phyloP scores from a whole-genome alignment of 2,329 filamentous ascomycete species.

The Stylonectria norvegica region DNA sequence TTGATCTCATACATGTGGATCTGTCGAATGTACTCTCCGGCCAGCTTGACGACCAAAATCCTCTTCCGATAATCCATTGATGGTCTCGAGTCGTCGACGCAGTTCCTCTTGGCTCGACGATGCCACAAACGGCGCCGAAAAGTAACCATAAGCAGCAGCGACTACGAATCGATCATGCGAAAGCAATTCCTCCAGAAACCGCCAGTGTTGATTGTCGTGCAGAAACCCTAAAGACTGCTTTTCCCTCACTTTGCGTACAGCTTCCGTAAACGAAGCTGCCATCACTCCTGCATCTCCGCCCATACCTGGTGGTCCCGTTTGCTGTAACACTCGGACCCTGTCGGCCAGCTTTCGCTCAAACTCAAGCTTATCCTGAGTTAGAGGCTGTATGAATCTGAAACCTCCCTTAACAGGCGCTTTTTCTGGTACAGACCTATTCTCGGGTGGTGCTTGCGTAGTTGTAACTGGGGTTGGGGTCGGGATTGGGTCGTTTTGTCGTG shows the following conservation, averaged over 20 bases:
- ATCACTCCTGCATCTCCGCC: slow-evolving; percentile 3
- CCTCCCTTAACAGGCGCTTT: slow-evolving; percentile 9
- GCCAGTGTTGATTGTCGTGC: slow-evolving; percentile 36
- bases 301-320: slow-evolving; percentile 5
- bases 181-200: slow-evolving; percentile 26
- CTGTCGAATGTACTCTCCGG: slow-evolving; percentile 18
- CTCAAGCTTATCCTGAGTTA: slow-evolving; percentile 20
- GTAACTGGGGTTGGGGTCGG: not conserved
- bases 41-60: slow-evolving; percentile 25
- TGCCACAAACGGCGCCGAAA: slow-evolving; percentile 29
- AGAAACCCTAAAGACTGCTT: slow-evolving; percentile 27
- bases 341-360: slow-evolving; percentile 23
- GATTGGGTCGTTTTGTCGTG: slow-evolving; percentile 1
- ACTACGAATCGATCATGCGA: slow-evolving; percentile 30
- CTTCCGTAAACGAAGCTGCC: slow-evolving; percentile 20
- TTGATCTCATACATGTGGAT: slow-evolving; percentile 33
- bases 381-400: slow-evolving; percentile 23
- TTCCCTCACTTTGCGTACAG: slow-evolving; percentile 26
- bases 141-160: slow-evolving; percentile 25
- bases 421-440: not conserved
- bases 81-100: slow-evolving; percentile 20
- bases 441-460: slow-evolving; percentile 1
- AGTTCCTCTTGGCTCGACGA: slow-evolving; percentile 25
- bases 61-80: slow-evolving; percentile 24
- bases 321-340: slow-evolving; percentile 12